Conservation (phyloP, 208 protist genomes). For the Leishmania arabica region DNA sequence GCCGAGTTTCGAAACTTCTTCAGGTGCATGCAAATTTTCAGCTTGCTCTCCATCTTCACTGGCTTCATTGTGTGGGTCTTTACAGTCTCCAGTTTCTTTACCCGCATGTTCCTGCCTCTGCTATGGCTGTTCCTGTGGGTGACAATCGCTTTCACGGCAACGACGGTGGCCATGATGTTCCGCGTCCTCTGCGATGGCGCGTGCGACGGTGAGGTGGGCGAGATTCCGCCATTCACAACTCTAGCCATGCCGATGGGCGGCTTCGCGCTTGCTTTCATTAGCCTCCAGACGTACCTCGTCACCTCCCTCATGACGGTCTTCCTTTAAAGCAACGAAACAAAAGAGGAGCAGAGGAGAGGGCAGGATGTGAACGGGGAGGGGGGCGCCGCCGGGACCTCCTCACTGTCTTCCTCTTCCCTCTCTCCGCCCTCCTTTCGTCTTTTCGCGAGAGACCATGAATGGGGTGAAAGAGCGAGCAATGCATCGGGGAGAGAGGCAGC, state of each 20-base stretch:
- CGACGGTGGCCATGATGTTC: slow-evolving; percentile 35
- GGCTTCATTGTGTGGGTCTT: slow-evolving; percentile 39
- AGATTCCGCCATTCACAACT: slow-evolving; percentile 38
- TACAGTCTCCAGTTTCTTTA: slow-evolving; percentile 46
- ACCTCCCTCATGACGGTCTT: slow-evolving; percentile 41
- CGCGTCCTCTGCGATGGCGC: slow-evolving; percentile 32
- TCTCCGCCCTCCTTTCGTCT: background rate
- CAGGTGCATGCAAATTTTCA: slow-evolving; percentile 42
- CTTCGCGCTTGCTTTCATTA: slow-evolving; percentile 40
- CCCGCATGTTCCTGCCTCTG: slow-evolving; percentile 48
- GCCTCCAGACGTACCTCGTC: slow-evolving; percentile 30
- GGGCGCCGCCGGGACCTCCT: background rate
- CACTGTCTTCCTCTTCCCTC: background rate
- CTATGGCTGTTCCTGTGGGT: slow-evolving; percentile 56
- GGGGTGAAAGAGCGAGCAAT: background rate
- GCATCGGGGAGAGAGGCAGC: background rate
- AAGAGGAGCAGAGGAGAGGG: background rate
- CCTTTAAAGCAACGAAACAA: slow-evolving; percentile 12
- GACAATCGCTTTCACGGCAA: slow-evolving; percentile 29
- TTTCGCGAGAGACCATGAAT: background rate
- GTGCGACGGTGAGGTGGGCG: slow-evolving; percentile 36
- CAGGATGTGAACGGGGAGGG: background rate
- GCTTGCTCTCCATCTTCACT: slow-evolving; percentile 47
- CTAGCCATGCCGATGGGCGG: slow-evolving; percentile 48
- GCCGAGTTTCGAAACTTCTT: slow-evolving; percentile 37